Evolutionary conservation across 192 early-diverging fungal genomes (phyloP), one percentile per base, ranked within the genome.

Genomic region (Geranomyces michiganensis): DNA sequence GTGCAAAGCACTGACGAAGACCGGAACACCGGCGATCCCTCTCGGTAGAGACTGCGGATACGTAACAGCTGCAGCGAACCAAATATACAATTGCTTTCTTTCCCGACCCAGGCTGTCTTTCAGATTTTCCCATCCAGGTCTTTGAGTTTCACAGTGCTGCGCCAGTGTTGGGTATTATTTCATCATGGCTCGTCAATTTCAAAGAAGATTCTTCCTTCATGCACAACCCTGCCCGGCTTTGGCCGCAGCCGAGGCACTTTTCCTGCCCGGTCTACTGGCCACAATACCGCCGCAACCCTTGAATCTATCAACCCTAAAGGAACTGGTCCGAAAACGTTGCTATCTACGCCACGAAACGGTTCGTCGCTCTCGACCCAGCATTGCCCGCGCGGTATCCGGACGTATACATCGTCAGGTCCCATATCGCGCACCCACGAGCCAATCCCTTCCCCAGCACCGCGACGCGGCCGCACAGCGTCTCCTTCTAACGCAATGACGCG

Each of bases 351-450:
- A 68, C 92, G 91, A 72, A 91, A 94, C 43, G 84, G 83, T 73
- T 94, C 93, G 72, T 94, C 93, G 33, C 90, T 90, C 72, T 94
- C 93, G 48, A 93, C 80, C 93, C 93, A 94, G 72, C 89, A 91
- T 67, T 94, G 88, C 12, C 93, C 93, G 67, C 75, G 76, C 30
- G 93, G 93, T 14, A 94, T 77, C 48, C 80, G 79, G 8, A 93
- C 74, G 41, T 76, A 78, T 10, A 32, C 22, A 19, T 27, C 58
- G 15, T 27, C 5, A 3, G 51, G 51, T 33, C 29, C 15, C 24
- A 29, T 60, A 53, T 53, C 51, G 27, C 17, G 17, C 2, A 33
- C 24, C 58, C 58, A 60, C 21, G 15, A 27, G 17, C 58, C 58
- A 9, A 61, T 67, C 14, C 66, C 58, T 60, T 71, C 62, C 29